Conservation (phyloP, 805 yeast species). For the Naumovozyma dairenensis region DNA sequence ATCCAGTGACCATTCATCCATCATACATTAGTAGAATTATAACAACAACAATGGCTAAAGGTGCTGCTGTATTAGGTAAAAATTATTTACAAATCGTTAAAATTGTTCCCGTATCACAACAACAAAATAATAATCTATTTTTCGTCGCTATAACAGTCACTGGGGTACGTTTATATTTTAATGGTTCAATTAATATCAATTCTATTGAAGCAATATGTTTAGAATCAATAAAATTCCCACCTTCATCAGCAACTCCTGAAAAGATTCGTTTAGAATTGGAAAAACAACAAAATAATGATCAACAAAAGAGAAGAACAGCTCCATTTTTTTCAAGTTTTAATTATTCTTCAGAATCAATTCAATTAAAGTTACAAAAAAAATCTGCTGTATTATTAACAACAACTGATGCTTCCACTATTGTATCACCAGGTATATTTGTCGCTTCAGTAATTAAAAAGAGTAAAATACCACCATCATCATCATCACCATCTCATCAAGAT, state of each 20-base stretch:
- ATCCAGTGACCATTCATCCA: conserved; percentile 32
- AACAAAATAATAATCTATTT: conserved; percentile 60
- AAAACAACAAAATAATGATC: conserved; percentile 29
- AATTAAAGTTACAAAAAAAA: conserved; percentile 44
- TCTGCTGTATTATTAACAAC: conserved; percentile 46
- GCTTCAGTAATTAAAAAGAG: conserved; percentile 40
- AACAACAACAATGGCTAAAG: conserved; percentile 36
- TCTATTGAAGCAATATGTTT: conserved; percentile 34
- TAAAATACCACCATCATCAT: conserved; percentile 14
- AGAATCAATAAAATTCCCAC: conserved; percentile 55
- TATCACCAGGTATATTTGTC: conserved; percentile 82
- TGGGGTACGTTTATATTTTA: conserved; percentile 67
- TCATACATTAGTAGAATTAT: conserved; percentile 31
- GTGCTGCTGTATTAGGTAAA: conserved; percentile 46
- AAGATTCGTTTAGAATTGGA: conserved; percentile 26
- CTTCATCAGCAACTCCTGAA: conserved; percentile 32
- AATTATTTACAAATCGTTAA: conserved; percentile 53
- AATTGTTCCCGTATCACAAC: conserved; percentile 31
- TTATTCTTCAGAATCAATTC: conserved; percentile 25
- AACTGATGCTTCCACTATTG: conserved; percentile 46
- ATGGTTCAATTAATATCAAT: conserved; percentile 31
- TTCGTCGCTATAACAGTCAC: conserved; percentile 70
- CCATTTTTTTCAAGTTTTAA: conserved; percentile 23
- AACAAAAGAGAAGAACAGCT: conserved; percentile 28
- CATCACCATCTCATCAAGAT: conserved; percentile 12